Conservation (phyloP, 352 stramenopile genomes). For the Phytophthora quininea region DNA sequence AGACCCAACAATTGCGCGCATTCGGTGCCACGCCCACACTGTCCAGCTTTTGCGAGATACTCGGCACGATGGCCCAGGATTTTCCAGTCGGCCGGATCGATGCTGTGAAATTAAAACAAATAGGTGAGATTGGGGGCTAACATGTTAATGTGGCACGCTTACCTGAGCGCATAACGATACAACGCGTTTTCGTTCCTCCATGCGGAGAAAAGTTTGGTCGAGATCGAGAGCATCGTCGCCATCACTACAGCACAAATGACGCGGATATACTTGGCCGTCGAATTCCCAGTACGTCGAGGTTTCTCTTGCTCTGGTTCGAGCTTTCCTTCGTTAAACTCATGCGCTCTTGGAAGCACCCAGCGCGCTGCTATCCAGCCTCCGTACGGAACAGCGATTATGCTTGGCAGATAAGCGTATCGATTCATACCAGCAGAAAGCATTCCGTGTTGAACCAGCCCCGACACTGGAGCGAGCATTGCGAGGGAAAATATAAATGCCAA, state of each 20-base stretch:
- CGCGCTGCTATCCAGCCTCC: slow-evolving; percentile 20
- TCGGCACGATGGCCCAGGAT: slow-evolving; percentile 32
- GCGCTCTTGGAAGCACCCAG: slow-evolving; percentile 12
- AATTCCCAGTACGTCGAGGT: background rate
- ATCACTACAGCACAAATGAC: slow-evolving; percentile 7
- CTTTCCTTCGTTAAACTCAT: background rate
- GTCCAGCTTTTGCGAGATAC: slow-evolving; percentile 3
- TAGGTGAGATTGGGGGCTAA: background rate
- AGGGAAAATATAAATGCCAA: slow-evolving; percentile 38
- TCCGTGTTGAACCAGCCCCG: slow-evolving; percentile 66
- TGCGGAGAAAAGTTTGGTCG: slow-evolving; percentile 14
- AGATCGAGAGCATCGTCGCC: slow-evolving; percentile 18
- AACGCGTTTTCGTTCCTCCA: slow-evolving; percentile 43
- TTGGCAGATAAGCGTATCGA: slow-evolving; percentile 68
- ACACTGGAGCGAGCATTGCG: slow-evolving; percentile 52
- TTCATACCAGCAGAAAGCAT: slow-evolving; percentile 47
- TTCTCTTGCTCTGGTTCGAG: background rate
- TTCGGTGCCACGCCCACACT: background rate
- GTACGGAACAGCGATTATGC: slow-evolving; percentile 43
- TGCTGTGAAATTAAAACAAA: slow-evolving; percentile 4
- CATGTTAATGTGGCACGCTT: background rate
- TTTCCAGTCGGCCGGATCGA: slow-evolving; percentile 53
- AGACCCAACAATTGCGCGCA: slow-evolving; percentile 23
- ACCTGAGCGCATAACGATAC: slow-evolving; percentile 33
- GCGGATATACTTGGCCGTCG: slow-evolving; percentile 2